These are phyloP conservation scores for Peniophora sp. DNA, from an alignment of 1,284 basidiomycete species.

Conservation along the genomic window DNA sequence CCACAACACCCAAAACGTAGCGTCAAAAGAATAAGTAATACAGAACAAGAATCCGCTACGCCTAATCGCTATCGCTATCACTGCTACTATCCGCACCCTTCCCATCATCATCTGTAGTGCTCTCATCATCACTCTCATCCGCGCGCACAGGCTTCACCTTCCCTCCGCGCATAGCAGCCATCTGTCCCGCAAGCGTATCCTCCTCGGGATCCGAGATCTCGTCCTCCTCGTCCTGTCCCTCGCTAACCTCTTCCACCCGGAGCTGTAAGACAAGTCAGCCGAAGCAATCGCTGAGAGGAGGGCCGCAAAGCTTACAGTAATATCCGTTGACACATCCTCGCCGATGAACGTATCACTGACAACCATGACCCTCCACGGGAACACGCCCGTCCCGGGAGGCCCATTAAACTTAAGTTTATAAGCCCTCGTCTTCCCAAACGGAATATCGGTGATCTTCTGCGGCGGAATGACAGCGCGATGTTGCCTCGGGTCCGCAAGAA, in stretches of 20 bases:
- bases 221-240: slow-evolving; percentile 68
- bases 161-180: slow-evolving; percentile 95
- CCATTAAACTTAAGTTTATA: slow-evolving; percentile 95
- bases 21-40: too few species aligned
- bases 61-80: slow-evolving; percentile 27
- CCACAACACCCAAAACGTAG: too few species aligned
- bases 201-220: slow-evolving; percentile 96
- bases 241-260: slow-evolving; percentile 72
- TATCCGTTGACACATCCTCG: slow-evolving; percentile 67
- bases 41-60: background rate
- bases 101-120: slow-evolving; percentile 39
- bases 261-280: slow-evolving; percentile 40
- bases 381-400: slow-evolving; percentile 77
- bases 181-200: slow-evolving; percentile 93
- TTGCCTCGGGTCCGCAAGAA: slow-evolving; percentile 87
- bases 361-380: slow-evolving; percentile 86
- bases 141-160: slow-evolving; percentile 61
- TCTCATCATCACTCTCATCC: slow-evolving; percentile 39
- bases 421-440: slow-evolving; percentile 68
- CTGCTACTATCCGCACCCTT: slow-evolving; percentile 28
- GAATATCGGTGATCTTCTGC: slow-evolving; percentile 76
- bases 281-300: slow-evolving; percentile 1
- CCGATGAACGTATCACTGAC: slow-evolving; percentile 87
- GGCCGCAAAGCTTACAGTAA: slow-evolving; percentile 65
- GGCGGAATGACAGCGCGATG: slow-evolving; percentile 91